A percentile compares a stretch with the other conserved stretches of the same genome.
These are phyloP conservation scores for Gossypium gossypioides DNA, from an alignment of 441 rosid genomes.

Conservation along the genomic window DNA sequence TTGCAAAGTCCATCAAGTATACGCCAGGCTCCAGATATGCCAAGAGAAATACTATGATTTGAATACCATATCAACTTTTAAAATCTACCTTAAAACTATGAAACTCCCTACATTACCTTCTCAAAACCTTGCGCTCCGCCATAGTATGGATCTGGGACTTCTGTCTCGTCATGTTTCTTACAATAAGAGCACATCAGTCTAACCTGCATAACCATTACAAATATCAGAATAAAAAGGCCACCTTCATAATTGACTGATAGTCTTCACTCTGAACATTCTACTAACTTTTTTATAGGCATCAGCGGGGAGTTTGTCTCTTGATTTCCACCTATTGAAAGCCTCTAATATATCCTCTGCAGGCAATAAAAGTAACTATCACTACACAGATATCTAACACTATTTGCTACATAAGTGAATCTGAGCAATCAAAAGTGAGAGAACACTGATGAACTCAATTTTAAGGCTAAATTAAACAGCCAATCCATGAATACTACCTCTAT, in stretches of 20 bases:
- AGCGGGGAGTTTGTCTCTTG: slow-evolving; percentile 52
- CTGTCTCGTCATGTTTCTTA: slow-evolving; percentile 57
- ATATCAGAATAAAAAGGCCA: slow-evolving; percentile 16
- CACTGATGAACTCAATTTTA: not conserved
- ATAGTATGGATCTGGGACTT: slow-evolving; percentile 71
- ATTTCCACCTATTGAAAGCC: slow-evolving; percentile 72
- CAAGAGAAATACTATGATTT: not conserved
- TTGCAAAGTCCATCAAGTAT: not conserved
- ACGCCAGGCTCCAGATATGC: not conserved
- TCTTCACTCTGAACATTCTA: not conserved
- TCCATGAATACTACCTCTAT: slow-evolving; percentile 36
- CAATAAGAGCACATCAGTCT: slow-evolving; percentile 65
- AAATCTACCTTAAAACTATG: not conserved
- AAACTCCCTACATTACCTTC: slow-evolving; percentile 36
- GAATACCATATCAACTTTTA: not conserved
- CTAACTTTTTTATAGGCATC: slow-evolving; percentile 73
- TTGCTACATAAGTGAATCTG: not conserved
- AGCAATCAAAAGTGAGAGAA: not conserved
- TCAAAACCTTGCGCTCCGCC: slow-evolving; percentile 76
- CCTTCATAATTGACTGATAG: not conserved
- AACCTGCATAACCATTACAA: slow-evolving; percentile 37
- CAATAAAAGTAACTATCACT: slow-evolving; percentile 3
- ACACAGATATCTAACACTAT: not conserved
- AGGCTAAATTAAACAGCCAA: slow-evolving; percentile 3
- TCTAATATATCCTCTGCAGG: slow-evolving; percentile 60